phyloP scores from a whole-genome alignment of 179 eudicot genomes.

The Spinacia oleracea region DNA sequence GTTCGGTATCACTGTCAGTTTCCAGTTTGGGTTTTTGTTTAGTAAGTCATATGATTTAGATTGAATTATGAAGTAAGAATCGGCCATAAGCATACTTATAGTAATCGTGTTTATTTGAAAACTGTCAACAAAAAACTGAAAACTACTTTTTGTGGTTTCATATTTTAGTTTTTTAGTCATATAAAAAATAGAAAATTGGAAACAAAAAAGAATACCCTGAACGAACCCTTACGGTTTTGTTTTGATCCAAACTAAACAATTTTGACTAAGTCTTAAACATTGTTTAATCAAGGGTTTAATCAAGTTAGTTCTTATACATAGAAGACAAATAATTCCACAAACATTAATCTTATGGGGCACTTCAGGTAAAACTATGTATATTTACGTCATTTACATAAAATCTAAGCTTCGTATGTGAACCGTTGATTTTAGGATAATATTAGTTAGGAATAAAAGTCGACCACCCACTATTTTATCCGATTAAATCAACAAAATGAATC shows the following conservation, averaged over 20 bases:
- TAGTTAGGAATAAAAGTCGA: conserved; percentile 18
- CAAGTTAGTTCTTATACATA: conserved; percentile 24
- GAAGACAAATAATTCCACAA: conserved; percentile 24
- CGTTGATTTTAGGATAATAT: conserved; percentile 15
- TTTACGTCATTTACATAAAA: conserved; percentile 17
- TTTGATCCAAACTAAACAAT: not conserved
- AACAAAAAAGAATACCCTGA: no score
- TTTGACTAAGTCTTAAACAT: not conserved
- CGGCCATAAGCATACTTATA: no score
- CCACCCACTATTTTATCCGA: conserved; percentile 7
- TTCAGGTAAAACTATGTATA: conserved; percentile 19
- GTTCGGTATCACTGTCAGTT: no score
- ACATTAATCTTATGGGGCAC: conserved; percentile 33
- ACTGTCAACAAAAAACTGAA: no score
- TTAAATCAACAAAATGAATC: conserved; percentile 11
- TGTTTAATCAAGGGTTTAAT: conserved; percentile 20
- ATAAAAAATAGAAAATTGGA: no score
- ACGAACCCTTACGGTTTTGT: no score
- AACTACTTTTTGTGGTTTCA: no score
- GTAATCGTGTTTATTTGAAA: no score
- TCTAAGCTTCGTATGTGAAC: not conserved
- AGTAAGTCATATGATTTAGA: no score
- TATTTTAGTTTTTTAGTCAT: no score
- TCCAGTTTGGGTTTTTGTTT: no score
- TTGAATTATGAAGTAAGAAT: no score